Conservation (phyloP, 2,329 filamentous ascomycete genomes). For the Dactylellina sp. region DNA sequence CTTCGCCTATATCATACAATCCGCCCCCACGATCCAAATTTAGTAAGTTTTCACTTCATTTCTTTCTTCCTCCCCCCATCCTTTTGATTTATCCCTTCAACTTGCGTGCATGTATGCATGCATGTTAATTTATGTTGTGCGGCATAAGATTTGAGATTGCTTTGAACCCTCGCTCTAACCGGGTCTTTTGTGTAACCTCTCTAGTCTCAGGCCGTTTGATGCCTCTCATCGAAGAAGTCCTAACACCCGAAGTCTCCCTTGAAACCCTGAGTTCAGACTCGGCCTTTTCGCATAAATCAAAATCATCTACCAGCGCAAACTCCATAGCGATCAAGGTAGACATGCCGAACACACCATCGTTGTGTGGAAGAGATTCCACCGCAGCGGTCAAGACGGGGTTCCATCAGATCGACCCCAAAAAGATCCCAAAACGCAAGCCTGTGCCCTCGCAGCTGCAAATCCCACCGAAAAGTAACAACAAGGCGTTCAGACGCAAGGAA, state of each 20-base stretch:
- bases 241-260: constrained; percentile 18
- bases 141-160: background rate
- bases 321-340: constrained; percentile 48
- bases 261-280: constrained; percentile 39
- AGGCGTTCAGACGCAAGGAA: constrained; percentile 49
- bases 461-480: constrained; percentile 35
- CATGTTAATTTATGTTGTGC: background rate
- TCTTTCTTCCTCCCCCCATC: too few relatives aligned
- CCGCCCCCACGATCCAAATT: constrained; percentile 7
- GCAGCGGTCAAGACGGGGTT: constrained; percentile 18
- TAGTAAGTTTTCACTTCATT: constrained; percentile 37
- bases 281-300: constrained; percentile 13
- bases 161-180: constrained; percentile 29
- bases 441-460: constrained; percentile 42
- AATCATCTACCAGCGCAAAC: constrained; percentile 18
- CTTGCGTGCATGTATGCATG: background rate
- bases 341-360: constrained; percentile 31
- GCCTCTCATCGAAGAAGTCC: constrained; percentile 40
- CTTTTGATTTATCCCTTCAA: background rate
- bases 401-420: constrained; percentile 50
- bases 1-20: constrained; percentile 29
- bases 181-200: constrained; percentile 16
- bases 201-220: constrained; percentile 39
- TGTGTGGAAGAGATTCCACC: constrained; percentile 15
- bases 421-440: constrained; percentile 51